Base-by-base conservation (phyloP, 495 filamentous ascomycete species). In the Aspergillus bertholletiae region DNA sequence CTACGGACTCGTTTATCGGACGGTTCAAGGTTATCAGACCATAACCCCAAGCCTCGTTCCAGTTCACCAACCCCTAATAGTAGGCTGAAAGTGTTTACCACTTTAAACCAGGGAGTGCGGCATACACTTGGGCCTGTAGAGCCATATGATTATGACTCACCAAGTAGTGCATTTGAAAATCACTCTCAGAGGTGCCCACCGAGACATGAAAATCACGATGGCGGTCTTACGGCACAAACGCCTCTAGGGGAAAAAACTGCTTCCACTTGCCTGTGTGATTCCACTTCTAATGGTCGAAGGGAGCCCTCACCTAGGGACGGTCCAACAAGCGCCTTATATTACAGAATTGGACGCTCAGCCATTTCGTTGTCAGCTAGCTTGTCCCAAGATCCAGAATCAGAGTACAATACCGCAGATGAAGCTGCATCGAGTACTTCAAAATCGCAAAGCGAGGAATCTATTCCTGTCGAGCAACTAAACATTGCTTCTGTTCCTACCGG, bases 341-440 rank as follows among this genome's bases (percentile, higher is more conserved):
- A 34, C 20, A 23, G 21, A 27, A 27, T 12, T 23, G 22, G 17
- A 7, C 51, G n/a, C 17, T 58, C 53, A 13, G 62, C 51, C 41
- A 48, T 61, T 35, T 39, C 58, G 9, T 57, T 64, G 6, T 64
- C 63, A 11, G 46, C 46, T 7, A 45, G 21, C 21, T 60, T 54
- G 12, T 67, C 62, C 11, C 53, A 52, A 1, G 59, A 63, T 0
- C 46, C 45, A 44, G 51, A 54, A 51, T 62, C 70, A 12, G 70
- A 63, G 7, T 75, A 75, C 35, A 63, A 75, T 18, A 75, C 72
- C 5, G 72, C 72, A 22, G 68, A 74, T 17, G 72, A 75, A 54
- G 59, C 61, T 45, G 48, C 54, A 12, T 60, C 70, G 12, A 58
- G 49, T 13, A 30, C 41, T 44, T 55, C 61, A 11, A 46, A 35